phyloP scores from a whole-genome alignment of 768 basidiomycete species.

The Termitomyces heimii region DNA sequence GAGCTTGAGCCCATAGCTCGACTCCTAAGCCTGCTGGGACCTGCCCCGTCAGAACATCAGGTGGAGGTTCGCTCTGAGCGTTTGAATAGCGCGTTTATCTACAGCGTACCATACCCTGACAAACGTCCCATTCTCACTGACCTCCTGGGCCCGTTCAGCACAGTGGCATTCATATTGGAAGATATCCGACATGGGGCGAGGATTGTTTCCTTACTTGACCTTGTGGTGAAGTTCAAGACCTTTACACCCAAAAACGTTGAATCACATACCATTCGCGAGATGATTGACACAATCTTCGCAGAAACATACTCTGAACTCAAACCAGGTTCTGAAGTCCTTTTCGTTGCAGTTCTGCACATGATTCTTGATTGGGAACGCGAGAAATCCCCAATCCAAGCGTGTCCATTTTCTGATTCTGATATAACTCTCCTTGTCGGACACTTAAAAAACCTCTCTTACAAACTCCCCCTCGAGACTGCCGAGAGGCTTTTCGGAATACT shows the following conservation, averaged over 20 bases:
- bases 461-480: background rate
- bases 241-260: background rate
- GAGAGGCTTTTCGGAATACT: background rate
- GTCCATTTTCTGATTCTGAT: constrained; percentile 2
- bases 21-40: background rate
- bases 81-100: background rate
- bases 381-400: background rate
- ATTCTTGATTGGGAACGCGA: constrained; percentile 6
- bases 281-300: background rate
- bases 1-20: constrained; percentile 3
- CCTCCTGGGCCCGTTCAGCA: background rate
- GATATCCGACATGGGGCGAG: background rate
- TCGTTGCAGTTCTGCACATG: background rate
- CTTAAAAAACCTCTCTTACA: background rate
- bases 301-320: background rate
- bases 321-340: background rate
- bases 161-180: constrained; percentile 1
- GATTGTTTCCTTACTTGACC: background rate
- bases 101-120: background rate
- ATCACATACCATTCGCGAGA: background rate
- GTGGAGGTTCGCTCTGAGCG: background rate
- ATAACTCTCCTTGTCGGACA: background rate
- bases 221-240: constrained; percentile 1
- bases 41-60: background rate
- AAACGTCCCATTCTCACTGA: background rate